These are phyloP conservation scores for Yarrowia keelungensis DNA, from an alignment of 805 yeast genomes.

Conservation along the genomic window DNA sequence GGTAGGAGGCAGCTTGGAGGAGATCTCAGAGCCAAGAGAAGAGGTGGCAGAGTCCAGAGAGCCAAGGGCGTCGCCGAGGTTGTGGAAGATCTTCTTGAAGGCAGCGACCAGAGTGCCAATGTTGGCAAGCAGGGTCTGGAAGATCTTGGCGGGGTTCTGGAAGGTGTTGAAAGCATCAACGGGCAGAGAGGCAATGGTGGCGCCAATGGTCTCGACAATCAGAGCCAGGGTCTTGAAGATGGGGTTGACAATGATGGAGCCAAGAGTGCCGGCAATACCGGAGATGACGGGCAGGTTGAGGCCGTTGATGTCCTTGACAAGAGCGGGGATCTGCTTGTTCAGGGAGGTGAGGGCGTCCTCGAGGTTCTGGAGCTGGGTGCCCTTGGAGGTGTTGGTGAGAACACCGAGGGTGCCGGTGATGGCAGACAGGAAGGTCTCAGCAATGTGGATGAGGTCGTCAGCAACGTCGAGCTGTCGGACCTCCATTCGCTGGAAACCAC, in stretches of 20 bases:
- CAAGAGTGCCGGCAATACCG: conserved; percentile 20
- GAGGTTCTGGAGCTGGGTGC: conserved; percentile 34
- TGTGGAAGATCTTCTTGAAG: conserved; percentile 13
- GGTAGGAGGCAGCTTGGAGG: conserved; percentile 15
- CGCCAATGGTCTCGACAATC: conserved; percentile 28
- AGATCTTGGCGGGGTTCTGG: conserved; percentile 20
- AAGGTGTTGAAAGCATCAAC: conserved; percentile 18
- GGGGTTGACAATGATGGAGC: conserved; percentile 27
- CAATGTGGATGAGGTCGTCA: conserved; percentile 25
- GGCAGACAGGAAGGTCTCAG: conserved; percentile 19
- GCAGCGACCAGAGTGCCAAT: conserved; percentile 8
- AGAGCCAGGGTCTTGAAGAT: conserved; percentile 37
- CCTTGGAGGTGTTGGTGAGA: conserved; percentile 30
- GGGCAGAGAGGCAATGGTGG: conserved; percentile 19
- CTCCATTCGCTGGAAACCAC: conserved; percentile 36
- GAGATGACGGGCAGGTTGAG: conserved; percentile 28
- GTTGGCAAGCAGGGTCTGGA: conserved; percentile 27
- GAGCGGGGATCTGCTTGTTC: conserved; percentile 23
- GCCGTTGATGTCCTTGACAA: conserved; percentile 25
- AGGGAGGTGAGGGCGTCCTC: conserved; percentile 1
- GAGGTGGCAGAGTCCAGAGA: conserved; percentile 24
- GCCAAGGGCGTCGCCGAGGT: conserved; percentile 9
- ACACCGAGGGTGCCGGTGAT: conserved; percentile 29
- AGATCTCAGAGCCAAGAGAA: conserved; percentile 33
- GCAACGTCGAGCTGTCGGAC: conserved; percentile 31